Conservation (phyloP, 768 basidiomycete species). For the Termitomyces sp. region DNA sequence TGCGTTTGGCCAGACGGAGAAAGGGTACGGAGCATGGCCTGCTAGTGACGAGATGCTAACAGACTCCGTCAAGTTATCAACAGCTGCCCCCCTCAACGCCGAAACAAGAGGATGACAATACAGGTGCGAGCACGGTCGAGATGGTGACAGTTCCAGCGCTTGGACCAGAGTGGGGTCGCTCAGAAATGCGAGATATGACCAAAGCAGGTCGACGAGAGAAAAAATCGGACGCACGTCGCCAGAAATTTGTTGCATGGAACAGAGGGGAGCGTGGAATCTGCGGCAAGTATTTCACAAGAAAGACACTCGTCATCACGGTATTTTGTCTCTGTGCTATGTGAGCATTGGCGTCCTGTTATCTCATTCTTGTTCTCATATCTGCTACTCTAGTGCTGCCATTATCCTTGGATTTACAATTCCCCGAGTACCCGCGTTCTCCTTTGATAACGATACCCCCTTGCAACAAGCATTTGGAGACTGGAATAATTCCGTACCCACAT, state of each 20-base stretch:
- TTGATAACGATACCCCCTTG: slow-evolving; percentile 57
- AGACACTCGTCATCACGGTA: slow-evolving; percentile 61
- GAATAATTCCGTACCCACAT: slow-evolving; percentile 48
- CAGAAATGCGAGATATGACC: slow-evolving; percentile 75
- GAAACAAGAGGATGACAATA: slow-evolving; percentile 32
- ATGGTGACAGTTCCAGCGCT: slow-evolving; percentile 90
- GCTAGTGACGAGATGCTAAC: slow-evolving; percentile 3
- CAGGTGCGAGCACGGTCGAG: slow-evolving; percentile 55
- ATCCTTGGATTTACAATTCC: slow-evolving; percentile 78
- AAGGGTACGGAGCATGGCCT: slow-evolving; percentile 36
- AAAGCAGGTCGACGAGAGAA: slow-evolving; percentile 64
- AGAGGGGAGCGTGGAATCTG: slow-evolving; percentile 77
- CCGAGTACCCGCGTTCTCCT: slow-evolving; percentile 68
- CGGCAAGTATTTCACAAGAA: slow-evolving; percentile 74
- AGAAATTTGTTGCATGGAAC: slow-evolving; percentile 72
- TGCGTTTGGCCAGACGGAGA: slow-evolving; percentile 41
- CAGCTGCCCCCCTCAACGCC: slow-evolving; percentile 32
- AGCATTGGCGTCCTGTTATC: slow-evolving; percentile 19
- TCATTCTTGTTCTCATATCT: slow-evolving; percentile 1
- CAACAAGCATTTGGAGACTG: slow-evolving; percentile 52
- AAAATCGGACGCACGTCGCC: slow-evolving; percentile 44
- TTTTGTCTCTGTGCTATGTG: slow-evolving; percentile 57
- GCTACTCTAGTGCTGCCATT: slow-evolving; percentile 49
- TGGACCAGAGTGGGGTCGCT: slow-evolving; percentile 83
- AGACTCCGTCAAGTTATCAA: slow-evolving; percentile 34